A percentile compares a stretch with the other conserved stretches of the same genome.
These are phyloP conservation scores for Cantharellus anzutake DNA, from an alignment of 768 basidiomycete species.

Conservation along the genomic window DNA sequence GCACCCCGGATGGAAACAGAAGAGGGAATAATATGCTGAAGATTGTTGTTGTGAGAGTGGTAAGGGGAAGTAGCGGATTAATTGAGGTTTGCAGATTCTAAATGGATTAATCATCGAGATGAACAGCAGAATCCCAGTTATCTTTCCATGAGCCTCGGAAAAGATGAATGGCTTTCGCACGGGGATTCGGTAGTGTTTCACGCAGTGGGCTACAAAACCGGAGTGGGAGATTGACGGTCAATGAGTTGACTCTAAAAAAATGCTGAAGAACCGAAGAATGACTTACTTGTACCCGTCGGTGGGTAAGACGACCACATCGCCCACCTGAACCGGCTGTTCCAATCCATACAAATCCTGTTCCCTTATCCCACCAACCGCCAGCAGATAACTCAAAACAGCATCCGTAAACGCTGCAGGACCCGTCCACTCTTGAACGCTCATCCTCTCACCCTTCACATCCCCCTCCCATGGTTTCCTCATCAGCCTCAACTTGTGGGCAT, in stretches of 20 bases:
- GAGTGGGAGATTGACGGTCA: not conserved
- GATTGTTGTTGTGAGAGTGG: too few relatives aligned
- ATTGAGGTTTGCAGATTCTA: too few relatives aligned
- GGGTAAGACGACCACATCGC: not conserved
- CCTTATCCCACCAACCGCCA: not conserved
- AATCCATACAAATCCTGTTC: not conserved
- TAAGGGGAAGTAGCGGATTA: too few relatives aligned
- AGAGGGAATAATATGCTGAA: too few relatives aligned
- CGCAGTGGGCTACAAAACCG: not conserved
- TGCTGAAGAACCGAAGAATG: not conserved
- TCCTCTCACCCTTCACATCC: not conserved
- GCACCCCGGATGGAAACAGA: too few relatives aligned
- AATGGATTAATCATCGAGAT: too few relatives aligned
- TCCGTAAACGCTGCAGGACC: constrained; percentile 11
- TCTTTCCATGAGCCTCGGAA: not conserved
- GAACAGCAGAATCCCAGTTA: not conserved
- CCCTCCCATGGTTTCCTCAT: not conserved
- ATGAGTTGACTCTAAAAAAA: not conserved
- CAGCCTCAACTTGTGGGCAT: not conserved
- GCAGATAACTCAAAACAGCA: not conserved
- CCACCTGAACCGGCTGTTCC: not conserved
- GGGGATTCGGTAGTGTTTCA: not conserved
- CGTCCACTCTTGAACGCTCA: constrained; percentile 23
- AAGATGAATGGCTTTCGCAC: not conserved
- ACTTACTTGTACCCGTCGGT: not conserved